Conservation (phyloP, 495 filamentous ascomycete genomes). For the Hypoxylon rickii region DNA sequence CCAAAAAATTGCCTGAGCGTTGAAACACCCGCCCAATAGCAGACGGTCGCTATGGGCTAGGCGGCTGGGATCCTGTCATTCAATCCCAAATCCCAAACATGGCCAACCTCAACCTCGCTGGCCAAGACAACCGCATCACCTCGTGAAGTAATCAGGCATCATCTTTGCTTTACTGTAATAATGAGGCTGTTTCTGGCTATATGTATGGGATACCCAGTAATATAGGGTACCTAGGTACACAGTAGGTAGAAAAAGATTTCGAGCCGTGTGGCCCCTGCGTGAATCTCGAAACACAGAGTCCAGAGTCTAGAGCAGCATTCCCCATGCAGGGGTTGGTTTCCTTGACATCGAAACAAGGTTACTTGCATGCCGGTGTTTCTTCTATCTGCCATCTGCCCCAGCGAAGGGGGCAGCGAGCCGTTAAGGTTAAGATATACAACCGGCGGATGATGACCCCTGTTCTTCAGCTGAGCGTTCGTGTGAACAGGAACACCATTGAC, state of each 20-base stretch:
- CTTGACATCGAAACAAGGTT: constrained; percentile 34
- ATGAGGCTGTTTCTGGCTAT: constrained; percentile 25
- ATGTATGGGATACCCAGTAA: no score
- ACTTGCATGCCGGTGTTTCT: constrained; percentile 27
- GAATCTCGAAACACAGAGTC: constrained; percentile 30
- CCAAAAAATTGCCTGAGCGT: constrained; percentile 14
- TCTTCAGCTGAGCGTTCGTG: background rate
- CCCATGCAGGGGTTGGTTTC: constrained; percentile 15
- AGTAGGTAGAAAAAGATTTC: constrained; percentile 4
- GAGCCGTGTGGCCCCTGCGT: constrained; percentile 25
- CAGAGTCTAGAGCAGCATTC: constrained; percentile 10
- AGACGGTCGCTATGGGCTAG: constrained; percentile 14
- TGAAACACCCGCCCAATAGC: constrained; percentile 14
- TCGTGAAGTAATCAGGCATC: no score
- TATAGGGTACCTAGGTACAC: no score
- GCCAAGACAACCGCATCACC: background rate
- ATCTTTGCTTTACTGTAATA: constrained; percentile 15
- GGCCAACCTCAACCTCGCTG: background rate
- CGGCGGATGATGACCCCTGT: constrained; percentile 2
- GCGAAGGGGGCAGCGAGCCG: constrained; percentile 1
- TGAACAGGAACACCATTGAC: background rate
- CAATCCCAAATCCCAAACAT: background rate
- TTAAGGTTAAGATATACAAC: constrained; percentile 16
- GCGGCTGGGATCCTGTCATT: background rate
- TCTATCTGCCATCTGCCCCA: constrained; percentile 20